Evolutionary conservation across 129 eudicot species (phyloP).

Genomic region (Tanacetum coccineum): DNA sequence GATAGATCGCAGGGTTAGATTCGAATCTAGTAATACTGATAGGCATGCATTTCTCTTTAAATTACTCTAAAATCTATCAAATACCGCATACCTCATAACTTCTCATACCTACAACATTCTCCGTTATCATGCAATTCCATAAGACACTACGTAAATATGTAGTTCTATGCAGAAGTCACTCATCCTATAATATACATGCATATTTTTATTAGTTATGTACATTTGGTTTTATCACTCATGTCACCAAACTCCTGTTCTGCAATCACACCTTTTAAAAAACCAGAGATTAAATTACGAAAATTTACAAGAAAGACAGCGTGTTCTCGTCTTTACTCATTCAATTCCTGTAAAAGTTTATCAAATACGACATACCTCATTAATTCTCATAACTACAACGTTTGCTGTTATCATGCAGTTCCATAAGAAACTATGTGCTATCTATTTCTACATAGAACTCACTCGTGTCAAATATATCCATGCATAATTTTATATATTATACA

Average conservation of each 20-base stretch:
- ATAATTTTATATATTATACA: neutral
- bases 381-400: neutral
- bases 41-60: neutral
- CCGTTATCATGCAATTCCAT: neutral
- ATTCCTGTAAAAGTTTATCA: neutral
- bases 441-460: slow-evolving; percentile 5
- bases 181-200: neutral
- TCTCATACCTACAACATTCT: neutral
- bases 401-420: neutral
- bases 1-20: slow-evolving; percentile 1
- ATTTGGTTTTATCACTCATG: too few species aligned
- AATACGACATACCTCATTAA: slow-evolving; percentile 7
- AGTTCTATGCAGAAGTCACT: slow-evolving; percentile 1
- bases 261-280: too few species aligned
- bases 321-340: neutral
- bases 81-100: slow-evolving; percentile 10
- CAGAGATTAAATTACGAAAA: too few species aligned
- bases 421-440: neutral
- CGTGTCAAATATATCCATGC: neutral
- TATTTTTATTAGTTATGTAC: neutral
- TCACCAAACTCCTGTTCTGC: too few species aligned
- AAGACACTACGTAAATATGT: neutral
- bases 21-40: slow-evolving; percentile 2
- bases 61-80: neutral
- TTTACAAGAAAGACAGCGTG: too few species aligned